A percentile compares a stretch with the other conserved stretches of the same genome.
Evolutionary conservation across 345 rosid species (phyloP).

Genomic region (Eucalyptus albens): DNA sequence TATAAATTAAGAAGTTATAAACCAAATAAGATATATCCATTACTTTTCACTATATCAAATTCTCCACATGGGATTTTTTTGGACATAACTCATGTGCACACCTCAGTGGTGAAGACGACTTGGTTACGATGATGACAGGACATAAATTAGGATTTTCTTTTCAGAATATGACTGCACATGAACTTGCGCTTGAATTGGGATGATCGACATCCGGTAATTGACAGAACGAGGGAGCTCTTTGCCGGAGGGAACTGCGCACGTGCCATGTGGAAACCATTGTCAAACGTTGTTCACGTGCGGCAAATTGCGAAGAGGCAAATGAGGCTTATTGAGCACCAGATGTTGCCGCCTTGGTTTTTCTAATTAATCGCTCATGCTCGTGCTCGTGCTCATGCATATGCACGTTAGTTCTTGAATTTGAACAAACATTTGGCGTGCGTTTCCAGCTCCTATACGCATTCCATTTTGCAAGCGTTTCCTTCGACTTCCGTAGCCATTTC

Average conservation of each 20-base stretch:
- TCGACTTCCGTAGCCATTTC: background rate
- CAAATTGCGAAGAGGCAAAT: background rate
- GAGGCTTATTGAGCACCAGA: background rate
- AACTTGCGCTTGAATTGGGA: background rate
- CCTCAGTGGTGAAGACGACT: background rate
- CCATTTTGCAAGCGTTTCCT: background rate
- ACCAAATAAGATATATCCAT: background rate
- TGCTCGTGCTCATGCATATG: background rate
- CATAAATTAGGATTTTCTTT: background rate
- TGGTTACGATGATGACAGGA: too few relatives aligned
- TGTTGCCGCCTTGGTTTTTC: background rate
- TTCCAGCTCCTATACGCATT: background rate
- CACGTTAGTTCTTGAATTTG: background rate
- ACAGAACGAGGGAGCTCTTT: background rate
- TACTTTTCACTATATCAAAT: background rate
- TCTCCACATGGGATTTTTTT: background rate
- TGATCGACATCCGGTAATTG: background rate
- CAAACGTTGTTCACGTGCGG: background rate
- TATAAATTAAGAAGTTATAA: background rate
- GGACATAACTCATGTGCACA: background rate
- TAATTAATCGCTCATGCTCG: background rate
- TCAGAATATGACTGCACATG: background rate
- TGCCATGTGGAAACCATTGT: background rate
- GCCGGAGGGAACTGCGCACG: background rate
- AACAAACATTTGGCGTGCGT: background rate